Evolutionary conservation across 352 stramenopile species (phyloP), one percentile per base, ranked within the genome.

Genomic region (Phytophthora citrophthora): DNA sequence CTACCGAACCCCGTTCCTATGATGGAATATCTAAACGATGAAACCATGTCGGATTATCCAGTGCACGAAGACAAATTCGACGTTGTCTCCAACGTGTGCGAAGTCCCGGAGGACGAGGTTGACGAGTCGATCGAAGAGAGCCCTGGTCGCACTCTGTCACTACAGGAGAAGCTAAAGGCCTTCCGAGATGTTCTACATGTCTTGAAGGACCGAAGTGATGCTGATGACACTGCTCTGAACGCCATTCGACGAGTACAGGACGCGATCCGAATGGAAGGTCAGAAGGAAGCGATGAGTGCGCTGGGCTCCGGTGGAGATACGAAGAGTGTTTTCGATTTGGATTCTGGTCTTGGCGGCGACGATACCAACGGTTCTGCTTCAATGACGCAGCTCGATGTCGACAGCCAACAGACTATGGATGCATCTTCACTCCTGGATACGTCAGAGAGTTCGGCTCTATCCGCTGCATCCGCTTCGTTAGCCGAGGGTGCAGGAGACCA

Each of bases 51-150:
- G 26, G 78, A 91, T 26, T 85, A 90, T 44, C 77, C 77, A 7
- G 72, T 93, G 53, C 83, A 95, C 48, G 86, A 93, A 68, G 86
- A 95, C 54, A 91, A 91, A 52, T 93, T 95, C 18, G 86, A 95
- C 29, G 70, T 91, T n/a, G 74, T 94, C 15, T 76, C 90, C 47
- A 81, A 74, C 23, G 48, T 74, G 1, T 83, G 84, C 43, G 81
- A 92, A 38, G 79, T 93, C 9, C 77, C 81, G 0, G 83, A 91
- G 50, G 84, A 93, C 24, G 83, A 90, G 8, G 68, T 87, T 4
- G 74, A 88, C 3, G 84, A 90, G 10, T 67, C 77, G 1, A 64
- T 70, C 4, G 79, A 84, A 40, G 81, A 87, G 27, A 68, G 51
- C 4, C 46, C 62, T 4, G 54, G 58, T 5, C 63, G 66, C 1